A percentile compares a stretch with the other conserved stretches of the same genome.
phyloP scores from a whole-genome alignment of 192 early-diverging fungal species.

The Podila verticillata region DNA sequence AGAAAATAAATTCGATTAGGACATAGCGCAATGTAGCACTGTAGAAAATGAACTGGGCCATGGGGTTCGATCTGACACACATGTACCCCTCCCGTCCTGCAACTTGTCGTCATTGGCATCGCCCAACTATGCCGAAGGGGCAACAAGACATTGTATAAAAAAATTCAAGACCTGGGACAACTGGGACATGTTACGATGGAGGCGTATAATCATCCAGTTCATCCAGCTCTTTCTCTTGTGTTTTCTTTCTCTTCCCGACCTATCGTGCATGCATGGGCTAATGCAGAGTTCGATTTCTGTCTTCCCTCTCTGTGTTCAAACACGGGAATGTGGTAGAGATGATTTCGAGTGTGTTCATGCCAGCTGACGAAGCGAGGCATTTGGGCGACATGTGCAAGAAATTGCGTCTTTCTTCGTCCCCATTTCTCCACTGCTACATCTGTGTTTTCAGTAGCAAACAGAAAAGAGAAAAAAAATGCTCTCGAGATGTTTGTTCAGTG shows the following conservation, averaged over 20 bases:
- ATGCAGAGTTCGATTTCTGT: neutral
- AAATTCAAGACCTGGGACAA: neutral
- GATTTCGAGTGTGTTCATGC: too few relatives aligned
- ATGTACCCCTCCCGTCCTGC: neutral
- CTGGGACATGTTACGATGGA: neutral
- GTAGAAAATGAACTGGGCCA: too few relatives aligned
- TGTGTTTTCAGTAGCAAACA: neutral
- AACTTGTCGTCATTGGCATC: neutral
- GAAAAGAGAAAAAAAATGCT: neutral
- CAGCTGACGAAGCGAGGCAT: too few relatives aligned
- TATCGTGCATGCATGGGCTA: neutral
- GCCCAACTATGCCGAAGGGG: neutral
- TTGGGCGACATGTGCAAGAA: neutral
- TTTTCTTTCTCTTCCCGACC: neutral
- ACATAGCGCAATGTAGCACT: too few relatives aligned
- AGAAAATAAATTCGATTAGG: too few relatives aligned
- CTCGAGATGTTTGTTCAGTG: too few relatives aligned
- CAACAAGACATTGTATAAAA: neutral
- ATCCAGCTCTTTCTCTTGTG: neutral
- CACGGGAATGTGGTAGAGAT: too few relatives aligned
- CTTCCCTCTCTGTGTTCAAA: too few relatives aligned
- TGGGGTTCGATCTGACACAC: too few relatives aligned
- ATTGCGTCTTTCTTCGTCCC: neutral
- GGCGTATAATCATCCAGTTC: neutral
- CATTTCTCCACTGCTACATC: constrained; percentile 1